phyloP scores from a whole-genome alignment of 306 rosid genomes.

The Glycyrrhiza uralensis region DNA sequence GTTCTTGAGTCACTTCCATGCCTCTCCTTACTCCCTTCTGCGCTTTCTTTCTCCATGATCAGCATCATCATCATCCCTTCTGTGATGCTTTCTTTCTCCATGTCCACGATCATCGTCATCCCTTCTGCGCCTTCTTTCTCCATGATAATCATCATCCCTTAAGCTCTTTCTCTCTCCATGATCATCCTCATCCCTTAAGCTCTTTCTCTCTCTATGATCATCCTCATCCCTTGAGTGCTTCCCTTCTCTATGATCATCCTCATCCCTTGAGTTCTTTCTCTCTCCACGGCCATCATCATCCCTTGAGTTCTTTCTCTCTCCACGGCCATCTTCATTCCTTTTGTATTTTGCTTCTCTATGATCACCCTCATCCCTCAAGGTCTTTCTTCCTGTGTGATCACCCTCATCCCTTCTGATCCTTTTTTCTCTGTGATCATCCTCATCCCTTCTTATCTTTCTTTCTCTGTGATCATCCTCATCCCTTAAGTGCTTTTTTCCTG shows the following conservation, averaged over 20 bases:
- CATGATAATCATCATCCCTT: not conserved
- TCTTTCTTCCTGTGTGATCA: conserved; percentile 22
- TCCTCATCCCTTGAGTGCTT: conserved; percentile 4
- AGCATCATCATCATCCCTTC: conserved; percentile 36
- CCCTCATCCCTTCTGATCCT: conserved; percentile 28
- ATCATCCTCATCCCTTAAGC: not conserved
- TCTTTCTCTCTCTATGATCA: not conserved
- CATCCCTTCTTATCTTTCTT: not conserved
- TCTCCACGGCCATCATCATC: conserved; percentile 17
- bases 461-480: conserved; percentile 19
- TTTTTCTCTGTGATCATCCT: conserved; percentile 24
- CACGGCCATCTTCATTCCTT: conserved; percentile 1
- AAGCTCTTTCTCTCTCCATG: not conserved
- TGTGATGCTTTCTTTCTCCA: not conserved
- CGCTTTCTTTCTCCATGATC: conserved; percentile 24
- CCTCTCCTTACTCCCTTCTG: conserved; percentile 30
- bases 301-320: not conserved
- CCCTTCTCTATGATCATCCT: not conserved
- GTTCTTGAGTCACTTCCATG: not conserved
- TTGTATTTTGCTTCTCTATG: not conserved
- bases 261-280: conserved; percentile 16
- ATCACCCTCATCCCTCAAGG: not conserved
- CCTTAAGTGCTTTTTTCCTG: not conserved
- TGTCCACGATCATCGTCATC: conserved; percentile 22
- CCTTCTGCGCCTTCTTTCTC: not conserved